Evolutionary conservation across 1,284 basidiomycete genomes (phyloP).

Genomic region (Pyrrhoderma noxium): DNA sequence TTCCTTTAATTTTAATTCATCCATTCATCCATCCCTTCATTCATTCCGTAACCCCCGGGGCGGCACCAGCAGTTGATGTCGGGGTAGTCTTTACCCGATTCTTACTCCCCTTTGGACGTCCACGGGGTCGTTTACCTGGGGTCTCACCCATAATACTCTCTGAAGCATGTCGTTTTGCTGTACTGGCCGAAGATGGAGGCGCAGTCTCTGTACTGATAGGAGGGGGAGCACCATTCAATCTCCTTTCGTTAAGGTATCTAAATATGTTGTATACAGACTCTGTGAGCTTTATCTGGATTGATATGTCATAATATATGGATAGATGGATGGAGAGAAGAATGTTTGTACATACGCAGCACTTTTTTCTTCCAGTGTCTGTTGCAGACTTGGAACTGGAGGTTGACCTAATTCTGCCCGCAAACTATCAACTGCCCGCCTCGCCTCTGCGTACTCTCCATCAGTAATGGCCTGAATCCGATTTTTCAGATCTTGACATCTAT

Average conservation of each 20-base stretch:
- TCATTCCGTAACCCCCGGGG: too few relatives aligned
- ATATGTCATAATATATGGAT: background rate
- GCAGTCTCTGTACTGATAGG: slow-evolving; percentile 22
- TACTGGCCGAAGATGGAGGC: slow-evolving; percentile 5
- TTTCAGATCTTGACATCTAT: slow-evolving; percentile 56
- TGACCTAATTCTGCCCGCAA: slow-evolving; percentile 69
- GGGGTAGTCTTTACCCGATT: slow-evolving; percentile 27
- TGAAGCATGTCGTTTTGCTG: slow-evolving; percentile 28
- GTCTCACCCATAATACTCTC: slow-evolving; percentile 28
- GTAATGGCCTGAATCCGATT: slow-evolving; percentile 57
- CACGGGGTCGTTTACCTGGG: slow-evolving; percentile 34
- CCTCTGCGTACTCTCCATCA: slow-evolving; percentile 64
- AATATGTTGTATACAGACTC: background rate
- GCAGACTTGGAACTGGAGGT: slow-evolving; percentile 58
- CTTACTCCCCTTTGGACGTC: slow-evolving; percentile 40
- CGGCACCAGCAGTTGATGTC: background rate
- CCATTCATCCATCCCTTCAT: too few relatives aligned
- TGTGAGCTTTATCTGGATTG: background rate
- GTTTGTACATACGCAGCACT: slow-evolving; percentile 49
- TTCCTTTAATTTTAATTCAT: too few relatives aligned
- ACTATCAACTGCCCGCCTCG: slow-evolving; percentile 67
- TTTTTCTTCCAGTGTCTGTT: slow-evolving; percentile 67
- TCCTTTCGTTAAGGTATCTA: slow-evolving; percentile 33
- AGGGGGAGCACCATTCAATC: slow-evolving; percentile 21
- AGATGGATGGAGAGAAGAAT: background rate